phyloP scores from a whole-genome alignment of 2,329 filamentous ascomycete genomes.

The Hypoxylon sp. region DNA sequence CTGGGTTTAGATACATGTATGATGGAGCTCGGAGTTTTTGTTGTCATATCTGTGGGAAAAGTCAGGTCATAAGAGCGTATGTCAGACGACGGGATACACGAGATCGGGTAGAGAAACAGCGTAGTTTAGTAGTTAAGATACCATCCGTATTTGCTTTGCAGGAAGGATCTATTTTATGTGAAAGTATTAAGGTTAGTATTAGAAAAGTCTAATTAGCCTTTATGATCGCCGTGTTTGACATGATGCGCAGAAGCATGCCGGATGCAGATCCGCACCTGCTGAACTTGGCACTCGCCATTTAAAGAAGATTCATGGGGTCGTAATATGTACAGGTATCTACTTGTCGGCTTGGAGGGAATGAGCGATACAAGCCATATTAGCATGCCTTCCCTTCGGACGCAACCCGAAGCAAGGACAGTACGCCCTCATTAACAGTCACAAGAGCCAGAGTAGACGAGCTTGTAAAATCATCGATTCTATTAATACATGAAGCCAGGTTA shows the following conservation, averaged over 20 bases:
- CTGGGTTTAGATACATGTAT: too few species aligned
- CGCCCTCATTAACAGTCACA: not conserved
- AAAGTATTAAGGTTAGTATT: too few species aligned
- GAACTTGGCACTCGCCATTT: not conserved
- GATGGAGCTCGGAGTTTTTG: not conserved
- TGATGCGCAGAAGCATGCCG: not conserved
- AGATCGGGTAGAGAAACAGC: too few species aligned
- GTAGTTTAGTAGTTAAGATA: not conserved
- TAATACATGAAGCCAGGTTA: conserved; percentile 21
- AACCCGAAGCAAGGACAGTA: not conserved
- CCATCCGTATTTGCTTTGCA: not conserved
- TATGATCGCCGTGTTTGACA: conserved; percentile 1
- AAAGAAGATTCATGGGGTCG: not conserved
- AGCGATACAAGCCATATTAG: not conserved
- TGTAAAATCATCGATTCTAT: conserved; percentile 19
- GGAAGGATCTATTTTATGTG: not conserved
- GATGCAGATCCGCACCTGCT: conserved; percentile 1
- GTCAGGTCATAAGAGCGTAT: conserved; percentile 20
- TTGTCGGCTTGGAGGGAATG: not conserved
- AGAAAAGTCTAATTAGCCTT: too few species aligned
- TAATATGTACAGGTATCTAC: not conserved
- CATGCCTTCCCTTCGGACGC: not conserved
- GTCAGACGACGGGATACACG: too few species aligned
- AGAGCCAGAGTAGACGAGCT: not conserved
- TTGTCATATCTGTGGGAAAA: not conserved